phyloP scores from a whole-genome alignment of 768 basidiomycete genomes.

The Hydnomerulius pinastri region DNA sequence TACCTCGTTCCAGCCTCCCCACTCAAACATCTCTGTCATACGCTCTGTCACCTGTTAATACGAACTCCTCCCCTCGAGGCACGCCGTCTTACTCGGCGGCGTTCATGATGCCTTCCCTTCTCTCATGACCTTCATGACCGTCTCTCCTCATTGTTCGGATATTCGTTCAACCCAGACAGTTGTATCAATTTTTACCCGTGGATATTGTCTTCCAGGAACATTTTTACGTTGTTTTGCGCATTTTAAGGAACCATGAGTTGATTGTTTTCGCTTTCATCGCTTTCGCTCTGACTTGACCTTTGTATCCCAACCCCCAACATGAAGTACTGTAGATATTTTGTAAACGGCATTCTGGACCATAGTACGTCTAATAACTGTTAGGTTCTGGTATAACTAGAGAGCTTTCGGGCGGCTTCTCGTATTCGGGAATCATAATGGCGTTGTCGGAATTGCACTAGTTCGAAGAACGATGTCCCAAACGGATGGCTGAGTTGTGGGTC shows the following conservation, averaged over 20 bases:
- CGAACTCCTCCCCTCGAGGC: conserved; percentile 22
- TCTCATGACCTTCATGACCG: conserved; percentile 34
- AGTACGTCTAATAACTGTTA: conserved; percentile 32
- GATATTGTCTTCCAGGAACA: conserved; percentile 33
- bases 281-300: conserved; percentile 14
- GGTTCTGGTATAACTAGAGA: conserved; percentile 47
- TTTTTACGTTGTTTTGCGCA: conserved; percentile 17
- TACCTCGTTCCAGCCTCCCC: conserved; percentile 33
- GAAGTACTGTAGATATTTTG: conserved; percentile 36
- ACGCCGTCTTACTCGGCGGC: conserved; percentile 28
- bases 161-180: conserved; percentile 23
- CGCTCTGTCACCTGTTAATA: conserved; percentile 41
- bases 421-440: conserved; percentile 70
- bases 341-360: conserved; percentile 29
- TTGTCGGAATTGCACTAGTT: conserved; percentile 64
- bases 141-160: conserved; percentile 17
- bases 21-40: conserved; percentile 44
- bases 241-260: conserved; percentile 10
- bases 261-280: conserved; percentile 21
- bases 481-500: conserved; percentile 85
- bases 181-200: conserved; percentile 22
- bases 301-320: conserved; percentile 22
- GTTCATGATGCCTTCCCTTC: conserved; percentile 35
- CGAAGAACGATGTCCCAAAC: conserved; percentile 87
- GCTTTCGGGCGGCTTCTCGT: conserved; percentile 60